Conservation (phyloP, 305 asterid species). For the Plantago coronopus region DNA sequence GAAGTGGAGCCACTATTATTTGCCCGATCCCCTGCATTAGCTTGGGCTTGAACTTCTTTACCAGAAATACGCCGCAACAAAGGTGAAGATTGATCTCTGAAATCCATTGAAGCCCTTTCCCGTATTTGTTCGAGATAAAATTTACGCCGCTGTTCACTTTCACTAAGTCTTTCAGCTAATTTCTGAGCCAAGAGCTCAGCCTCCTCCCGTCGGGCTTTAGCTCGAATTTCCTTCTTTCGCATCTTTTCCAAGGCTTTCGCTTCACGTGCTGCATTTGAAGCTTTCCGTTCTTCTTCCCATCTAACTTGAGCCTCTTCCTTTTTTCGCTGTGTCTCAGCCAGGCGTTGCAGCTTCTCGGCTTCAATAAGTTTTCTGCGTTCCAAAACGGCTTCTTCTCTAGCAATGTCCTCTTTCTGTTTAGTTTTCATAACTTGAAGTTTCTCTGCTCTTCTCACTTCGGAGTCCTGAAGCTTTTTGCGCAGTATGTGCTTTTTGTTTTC, state of each 20-base stretch:
- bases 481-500: slow-evolving; percentile 90
- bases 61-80: slow-evolving; percentile 68
- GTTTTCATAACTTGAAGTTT: slow-evolving; percentile 80
- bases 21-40: slow-evolving; percentile 51
- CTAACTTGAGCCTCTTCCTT: slow-evolving; percentile 97
- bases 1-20: slow-evolving; percentile 40
- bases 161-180: slow-evolving; percentile 89
- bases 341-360: slow-evolving; percentile 95
- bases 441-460: slow-evolving; percentile 92
- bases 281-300: slow-evolving; percentile 98
- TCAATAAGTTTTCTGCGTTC: slow-evolving; percentile 91
- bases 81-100: slow-evolving; percentile 98
- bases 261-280: slow-evolving; percentile 98
- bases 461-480: slow-evolving; percentile 88
- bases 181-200: slow-evolving; percentile 97
- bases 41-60: slow-evolving; percentile 72
- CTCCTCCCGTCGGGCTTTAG: slow-evolving; percentile 94
- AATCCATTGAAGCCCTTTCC: slow-evolving; percentile 98
- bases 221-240: slow-evolving; percentile 89
- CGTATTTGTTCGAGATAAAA: slow-evolving; percentile 95
- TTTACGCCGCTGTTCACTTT: slow-evolving; percentile 93
- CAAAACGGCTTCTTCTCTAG: slow-evolving; percentile 97
- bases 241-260: slow-evolving; percentile 90
- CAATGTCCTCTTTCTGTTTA: slow-evolving; percentile 92
- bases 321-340: slow-evolving; percentile 85